These are phyloP conservation scores for Meredithiella fracta DNA, from an alignment of 2,329 filamentous ascomycete species.

Conservation along the genomic window DNA sequence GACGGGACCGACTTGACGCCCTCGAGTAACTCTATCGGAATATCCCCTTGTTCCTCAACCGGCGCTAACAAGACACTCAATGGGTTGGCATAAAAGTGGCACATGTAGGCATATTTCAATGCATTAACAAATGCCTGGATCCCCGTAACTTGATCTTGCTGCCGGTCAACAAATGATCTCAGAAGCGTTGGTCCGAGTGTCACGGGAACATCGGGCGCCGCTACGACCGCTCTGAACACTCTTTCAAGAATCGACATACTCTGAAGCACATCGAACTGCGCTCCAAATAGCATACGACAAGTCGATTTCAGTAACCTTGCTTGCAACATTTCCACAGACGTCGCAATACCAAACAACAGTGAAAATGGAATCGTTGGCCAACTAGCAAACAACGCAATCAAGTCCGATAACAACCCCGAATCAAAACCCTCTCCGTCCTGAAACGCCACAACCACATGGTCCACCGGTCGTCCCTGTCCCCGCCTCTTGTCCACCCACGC, in stretches of 20 bases:
- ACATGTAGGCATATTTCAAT: constrained; percentile 72
- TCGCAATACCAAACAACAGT: constrained; percentile 63
- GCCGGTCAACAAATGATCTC: constrained; percentile 48
- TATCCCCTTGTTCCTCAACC: constrained; percentile 18
- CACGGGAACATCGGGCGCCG: constrained; percentile 37
- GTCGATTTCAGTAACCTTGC: constrained; percentile 54
- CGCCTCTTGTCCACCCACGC: constrained; percentile 33
- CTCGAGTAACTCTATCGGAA: constrained; percentile 47
- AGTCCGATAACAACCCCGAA: constrained; percentile 50
- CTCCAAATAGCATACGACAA: constrained; percentile 49
- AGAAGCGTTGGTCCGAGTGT: constrained; percentile 49
- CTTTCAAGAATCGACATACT: constrained; percentile 55
- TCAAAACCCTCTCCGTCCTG: constrained; percentile 77
- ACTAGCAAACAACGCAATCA: constrained; percentile 46
- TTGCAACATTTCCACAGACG: constrained; percentile 64
- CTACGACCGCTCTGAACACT: constrained; percentile 50
- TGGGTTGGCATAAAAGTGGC: constrained; percentile 66
- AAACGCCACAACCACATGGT: constrained; percentile 54
- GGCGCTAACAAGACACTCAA: constrained; percentile 44
- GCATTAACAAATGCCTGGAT: constrained; percentile 56
- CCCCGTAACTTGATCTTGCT: constrained; percentile 61
- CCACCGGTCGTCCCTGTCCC: constrained; percentile 21
- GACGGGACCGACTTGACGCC: constrained; percentile 53
- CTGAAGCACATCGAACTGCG: constrained; percentile 63
- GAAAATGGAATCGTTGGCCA: constrained; percentile 67